Evolutionary conservation across 495 filamentous ascomycete species (phyloP), one percentile per base, ranked within the genome.

Genomic region (Hypoxylon fuscum): DNA sequence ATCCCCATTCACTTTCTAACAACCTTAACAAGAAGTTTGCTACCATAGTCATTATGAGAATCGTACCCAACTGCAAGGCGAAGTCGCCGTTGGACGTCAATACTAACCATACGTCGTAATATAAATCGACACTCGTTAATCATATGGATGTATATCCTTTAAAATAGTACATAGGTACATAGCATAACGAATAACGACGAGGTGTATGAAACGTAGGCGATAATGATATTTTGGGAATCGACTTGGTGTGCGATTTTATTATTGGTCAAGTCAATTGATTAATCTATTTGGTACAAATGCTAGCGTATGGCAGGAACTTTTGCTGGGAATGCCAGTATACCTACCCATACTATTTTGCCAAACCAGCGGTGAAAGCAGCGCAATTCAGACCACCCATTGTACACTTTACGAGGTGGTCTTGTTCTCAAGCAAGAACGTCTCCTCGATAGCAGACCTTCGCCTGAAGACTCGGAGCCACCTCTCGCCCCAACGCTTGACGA

Each of bases 391-490:
- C 42, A 3, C 31, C 11, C 42, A 68, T 66, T 37, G 35, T 55
- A 51, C 56, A 65, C 18, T 15, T 46, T 41, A 68, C 18, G 47
- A 47, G 18, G 55, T n/a, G 8, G 57, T 21, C 40, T 58, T 51
- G 38, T 73, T 75, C 66, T 85, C 82, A 1, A 77, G 53, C 45
- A 79, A 48, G 51, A 79, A 85, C 1, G 86, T 77, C 76, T 97
- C 93, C 75, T 97, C 92, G 42, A 98, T 91, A 14, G 87, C 90
- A 57, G 85, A 83, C 76, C 92, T 90, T 17, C 95, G 77, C 55
- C 87, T 79, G 70, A 96, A 97, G 1, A 94, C 93, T 37, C 89
- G 82, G 41, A 92, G 75, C 95, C 95, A 98, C 14, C 91, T 80
- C 70, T 85, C 83, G 2, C 88, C 94, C 95, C 94, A 97, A 54